phyloP scores from a whole-genome alignment of 2,329 filamentous ascomycete genomes.

The Calonectria hawksworthii region DNA sequence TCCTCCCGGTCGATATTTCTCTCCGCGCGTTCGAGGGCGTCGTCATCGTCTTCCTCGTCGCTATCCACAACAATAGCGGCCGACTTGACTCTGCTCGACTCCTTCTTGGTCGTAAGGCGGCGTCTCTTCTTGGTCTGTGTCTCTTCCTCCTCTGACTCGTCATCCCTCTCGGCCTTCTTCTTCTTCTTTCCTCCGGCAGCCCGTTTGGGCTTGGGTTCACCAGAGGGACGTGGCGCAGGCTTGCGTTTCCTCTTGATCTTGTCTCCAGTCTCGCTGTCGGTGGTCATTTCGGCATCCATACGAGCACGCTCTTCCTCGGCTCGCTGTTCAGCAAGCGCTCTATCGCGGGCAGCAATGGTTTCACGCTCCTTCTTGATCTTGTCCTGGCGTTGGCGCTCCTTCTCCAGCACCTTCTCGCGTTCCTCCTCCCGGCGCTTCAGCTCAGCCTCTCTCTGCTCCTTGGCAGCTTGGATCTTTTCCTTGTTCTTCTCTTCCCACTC shows the following conservation, averaged over 20 bases:
- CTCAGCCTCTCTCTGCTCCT: conserved; percentile 85
- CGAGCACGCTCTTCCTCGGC: conserved; percentile 51
- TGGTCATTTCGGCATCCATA: conserved; percentile 81
- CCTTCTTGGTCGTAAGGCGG: conserved; percentile 66
- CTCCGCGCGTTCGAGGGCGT: conserved; percentile 62
- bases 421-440: conserved; percentile 83
- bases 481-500: conserved; percentile 96
- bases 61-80: conserved; percentile 86
- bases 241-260: conserved; percentile 84
- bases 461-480: conserved; percentile 85
- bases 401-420: conserved; percentile 75
- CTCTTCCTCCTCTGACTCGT: conserved; percentile 59
- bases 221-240: conserved; percentile 54
- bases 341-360: conserved; percentile 82
- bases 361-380: conserved; percentile 90
- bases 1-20: conserved; percentile 55
- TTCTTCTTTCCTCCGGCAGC: conserved; percentile 52
- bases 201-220: conserved; percentile 60
- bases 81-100: conserved; percentile 82
- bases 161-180: conserved; percentile 56
- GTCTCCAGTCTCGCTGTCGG: conserved; percentile 86
- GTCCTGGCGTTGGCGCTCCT: conserved; percentile 80
- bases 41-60: conserved; percentile 65
- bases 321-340: conserved; percentile 77
- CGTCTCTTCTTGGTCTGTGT: conserved; percentile 73